Conservation (phyloP, 495 filamentous ascomycete species). For the Neurospora sp. region DNA sequence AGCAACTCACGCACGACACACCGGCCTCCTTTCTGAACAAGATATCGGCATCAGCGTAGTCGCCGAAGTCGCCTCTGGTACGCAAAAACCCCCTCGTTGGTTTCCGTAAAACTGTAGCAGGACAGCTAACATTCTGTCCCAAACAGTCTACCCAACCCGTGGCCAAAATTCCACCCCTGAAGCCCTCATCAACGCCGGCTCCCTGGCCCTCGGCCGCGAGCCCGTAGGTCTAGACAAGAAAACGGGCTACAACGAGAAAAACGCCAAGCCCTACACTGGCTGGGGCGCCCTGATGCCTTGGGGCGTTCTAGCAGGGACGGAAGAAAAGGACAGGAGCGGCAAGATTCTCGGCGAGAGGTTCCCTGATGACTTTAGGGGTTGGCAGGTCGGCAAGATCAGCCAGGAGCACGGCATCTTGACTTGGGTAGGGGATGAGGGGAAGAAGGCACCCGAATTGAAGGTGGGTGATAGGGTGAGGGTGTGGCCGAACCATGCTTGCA, state of each 20-base stretch:
- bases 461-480: slow-evolving; percentile 56
- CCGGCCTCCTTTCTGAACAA: slow-evolving; percentile 27
- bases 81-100: neutral
- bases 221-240: slow-evolving; percentile 14
- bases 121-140: neutral
- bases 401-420: slow-evolving; percentile 59
- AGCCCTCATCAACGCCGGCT: slow-evolving; percentile 60
- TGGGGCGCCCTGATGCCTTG: slow-evolving; percentile 67
- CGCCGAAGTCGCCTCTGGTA: slow-evolving; percentile 48
- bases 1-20: slow-evolving; percentile 51
- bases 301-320: slow-evolving; percentile 21
- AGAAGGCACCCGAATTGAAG: slow-evolving; percentile 37
- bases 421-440: slow-evolving; percentile 28
- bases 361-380: slow-evolving; percentile 38
- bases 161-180: slow-evolving; percentile 44
- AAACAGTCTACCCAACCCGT: slow-evolving; percentile 54
- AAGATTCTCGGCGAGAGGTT: slow-evolving; percentile 11
- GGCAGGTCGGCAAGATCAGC: slow-evolving; percentile 50
- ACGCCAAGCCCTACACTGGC: slow-evolving; percentile 42
- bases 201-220: slow-evolving; percentile 65
- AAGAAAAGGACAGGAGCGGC: neutral
- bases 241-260: slow-evolving; percentile 43
- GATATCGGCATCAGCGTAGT: slow-evolving; percentile 62
- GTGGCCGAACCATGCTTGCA: slow-evolving; percentile 81
- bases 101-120: neutral